phyloP scores from a whole-genome alignment of 306 rosid species.

The Delonix regia region DNA sequence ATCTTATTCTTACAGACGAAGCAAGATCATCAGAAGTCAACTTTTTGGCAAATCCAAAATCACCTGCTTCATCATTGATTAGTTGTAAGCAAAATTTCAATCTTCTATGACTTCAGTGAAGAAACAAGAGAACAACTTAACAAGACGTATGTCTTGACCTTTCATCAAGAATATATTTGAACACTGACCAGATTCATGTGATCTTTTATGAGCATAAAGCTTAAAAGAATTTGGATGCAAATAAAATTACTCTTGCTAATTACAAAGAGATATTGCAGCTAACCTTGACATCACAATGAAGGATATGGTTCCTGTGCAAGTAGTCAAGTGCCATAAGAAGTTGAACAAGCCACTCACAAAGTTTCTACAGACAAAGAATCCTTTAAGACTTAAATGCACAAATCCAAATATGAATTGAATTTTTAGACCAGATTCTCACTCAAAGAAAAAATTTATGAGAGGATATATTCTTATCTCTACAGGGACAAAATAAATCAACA shows the following conservation, averaged over 20 bases:
- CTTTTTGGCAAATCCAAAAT: constrained; percentile 94
- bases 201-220: constrained; percentile 43
- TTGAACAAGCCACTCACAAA: constrained; percentile 99
- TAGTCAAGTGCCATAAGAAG: constrained; percentile 98
- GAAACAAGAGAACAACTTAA: constrained; percentile 61
- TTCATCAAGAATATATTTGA: constrained; percentile 97
- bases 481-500: not conserved
- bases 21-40: too few relatives aligned
- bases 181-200: constrained; percentile 63
- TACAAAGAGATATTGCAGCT: too few relatives aligned
- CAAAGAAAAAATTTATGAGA: not conserved
- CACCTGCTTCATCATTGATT: constrained; percentile 66
- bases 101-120: not conserved
- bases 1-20: too few relatives aligned
- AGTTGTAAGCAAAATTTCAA: constrained; percentile 39
- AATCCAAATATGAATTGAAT: too few relatives aligned
- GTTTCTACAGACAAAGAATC: too few relatives aligned
- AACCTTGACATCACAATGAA: constrained; percentile 98
- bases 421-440: too few relatives aligned
- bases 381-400: too few relatives aligned
- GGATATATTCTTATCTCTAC: constrained; percentile 8
- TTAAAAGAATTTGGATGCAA: constrained; percentile 15
- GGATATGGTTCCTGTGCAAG: constrained; percentile 92
- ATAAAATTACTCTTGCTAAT: too few relatives aligned
- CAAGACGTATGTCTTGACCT: constrained; percentile 88